Evolutionary conservation across 108 stramenopile species (phyloP).

Genomic region (Cyclotella kingstonii): DNA sequence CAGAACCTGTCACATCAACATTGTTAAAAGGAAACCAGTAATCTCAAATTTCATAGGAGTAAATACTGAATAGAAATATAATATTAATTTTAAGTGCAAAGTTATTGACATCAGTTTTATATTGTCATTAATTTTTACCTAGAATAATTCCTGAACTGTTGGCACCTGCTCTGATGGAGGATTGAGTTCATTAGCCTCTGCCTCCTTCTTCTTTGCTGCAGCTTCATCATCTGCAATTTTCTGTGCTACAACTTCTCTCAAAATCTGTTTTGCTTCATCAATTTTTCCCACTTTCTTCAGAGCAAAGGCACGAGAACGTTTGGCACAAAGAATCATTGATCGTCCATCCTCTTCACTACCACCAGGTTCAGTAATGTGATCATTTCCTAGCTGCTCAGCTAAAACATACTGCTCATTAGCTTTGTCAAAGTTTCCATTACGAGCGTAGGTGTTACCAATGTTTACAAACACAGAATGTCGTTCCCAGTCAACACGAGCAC

Average conservation of each 20-base stretch:
- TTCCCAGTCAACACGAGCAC: constrained; percentile 89
- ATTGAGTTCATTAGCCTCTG: too few relatives aligned
- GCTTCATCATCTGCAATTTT: constrained; percentile 70
- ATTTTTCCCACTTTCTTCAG: constrained; percentile 74
- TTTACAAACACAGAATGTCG: constrained; percentile 77
- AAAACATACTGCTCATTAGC: constrained; percentile 70
- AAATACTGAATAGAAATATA: too few relatives aligned
- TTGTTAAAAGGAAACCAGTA: too few relatives aligned
- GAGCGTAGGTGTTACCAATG: constrained; percentile 84
- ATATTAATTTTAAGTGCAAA: too few relatives aligned
- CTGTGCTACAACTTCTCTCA: constrained; percentile 72
- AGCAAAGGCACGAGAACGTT: constrained; percentile 78
- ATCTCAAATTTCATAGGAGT: too few relatives aligned
- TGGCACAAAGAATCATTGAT: constrained; percentile 78
- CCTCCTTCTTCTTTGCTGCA: constrained; percentile 62
- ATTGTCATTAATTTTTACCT: too few relatives aligned
- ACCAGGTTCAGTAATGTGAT: constrained; percentile 69
- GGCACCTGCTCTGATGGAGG: too few relatives aligned
- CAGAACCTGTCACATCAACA: too few relatives aligned
- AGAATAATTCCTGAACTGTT: too few relatives aligned
- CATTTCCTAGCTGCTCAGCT: constrained; percentile 73
- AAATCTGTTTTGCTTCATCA: constrained; percentile 75
- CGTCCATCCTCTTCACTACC: constrained; percentile 83
- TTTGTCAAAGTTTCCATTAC: constrained; percentile 67
- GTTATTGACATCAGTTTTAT: too few relatives aligned